Base-by-base conservation (phyloP, 2,329 filamentous ascomycete species). In the Alternaria triticimaculans region DNA sequence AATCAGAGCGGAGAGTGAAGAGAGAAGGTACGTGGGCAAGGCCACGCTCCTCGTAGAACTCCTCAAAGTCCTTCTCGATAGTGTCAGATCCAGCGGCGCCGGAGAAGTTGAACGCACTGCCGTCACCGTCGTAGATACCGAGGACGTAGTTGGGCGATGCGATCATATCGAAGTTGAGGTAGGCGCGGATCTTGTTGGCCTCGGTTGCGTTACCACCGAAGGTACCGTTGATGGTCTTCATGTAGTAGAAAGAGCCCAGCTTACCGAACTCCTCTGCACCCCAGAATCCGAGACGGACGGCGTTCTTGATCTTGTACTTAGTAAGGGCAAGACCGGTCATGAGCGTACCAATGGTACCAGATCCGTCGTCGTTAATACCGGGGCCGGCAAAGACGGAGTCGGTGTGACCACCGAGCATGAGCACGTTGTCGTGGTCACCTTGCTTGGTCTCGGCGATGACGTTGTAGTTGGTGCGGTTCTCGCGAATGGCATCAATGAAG, bases 391-490 rank as follows among this genome's bases (percentile, higher is more conserved):
- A 76, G 28, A 82, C 80, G 25, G 77, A 80, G 66, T 82, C 80
- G 44, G 75, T 76, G 67, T 82, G 80, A 7, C 78, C 81, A 25
- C 79, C 80, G 15, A 81, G 68, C 65, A 78, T 73, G 62, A 82
- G 74, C 25, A 81, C 79, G 53, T 81, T 81, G 69, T 80, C 72
- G 58, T 79, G 76, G 62, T 82, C 79, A n/a, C 80, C 80, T 23
- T 73, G 69, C 63, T 78, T 80, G 53, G 79, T 80, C 60, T 81
- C 75, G 23, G 80, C 76, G 25, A 78, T 78, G 62, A 78, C 72
- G 44, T 78, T 79, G 69, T 72, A 79, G 62, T 84, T 86, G 5
- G 82, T 83, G 26, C 83, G 80, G 70, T 83, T 84, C 67, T 85
- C 81, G 25, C 80, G 69, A 61, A 81, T 72, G 46, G 82, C 78